Evolutionary conservation across 176 grass and related monocot species (phyloP).

Genomic region (Ensete glaucum): DNA sequence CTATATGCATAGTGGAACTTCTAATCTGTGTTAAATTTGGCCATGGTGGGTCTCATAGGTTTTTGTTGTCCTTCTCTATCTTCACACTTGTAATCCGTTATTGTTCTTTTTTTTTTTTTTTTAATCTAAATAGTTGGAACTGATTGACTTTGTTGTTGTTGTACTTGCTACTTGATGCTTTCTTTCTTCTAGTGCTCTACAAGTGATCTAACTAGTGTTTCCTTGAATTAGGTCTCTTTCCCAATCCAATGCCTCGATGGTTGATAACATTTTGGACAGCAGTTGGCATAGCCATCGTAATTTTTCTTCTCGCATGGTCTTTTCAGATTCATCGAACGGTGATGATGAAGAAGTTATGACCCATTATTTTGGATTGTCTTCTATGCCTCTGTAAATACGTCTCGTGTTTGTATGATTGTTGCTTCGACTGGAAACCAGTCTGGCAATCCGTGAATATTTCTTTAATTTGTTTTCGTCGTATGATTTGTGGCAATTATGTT

Average conservation of each 20-base stretch:
- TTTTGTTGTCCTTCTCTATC: no score
- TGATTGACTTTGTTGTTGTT: no score
- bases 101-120: no score
- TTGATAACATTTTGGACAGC: constrained; percentile 60
- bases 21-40: constrained; percentile 96
- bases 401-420: constrained; percentile 50
- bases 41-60: constrained; percentile 33
- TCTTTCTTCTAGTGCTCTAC: neutral
- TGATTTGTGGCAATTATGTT: no score
- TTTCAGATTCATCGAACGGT: constrained; percentile 67
- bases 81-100: no score
- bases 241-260: constrained; percentile 71
- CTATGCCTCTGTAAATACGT: neutral
- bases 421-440: constrained; percentile 13
- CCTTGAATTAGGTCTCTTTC: constrained; percentile 61
- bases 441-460: neutral
- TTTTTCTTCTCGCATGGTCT: constrained; percentile 68
- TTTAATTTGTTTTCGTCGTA: neutral
- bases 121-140: no score
- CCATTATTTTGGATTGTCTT: neutral
- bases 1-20: constrained; percentile 97
- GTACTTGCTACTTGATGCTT: neutral
- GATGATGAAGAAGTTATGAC: constrained; percentile 61
- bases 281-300: constrained; percentile 26
- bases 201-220: constrained; percentile 1